Conservation (phyloP, 1,139 yeast genomes). For the Zygosaccharomyces pseudobailii region DNA sequence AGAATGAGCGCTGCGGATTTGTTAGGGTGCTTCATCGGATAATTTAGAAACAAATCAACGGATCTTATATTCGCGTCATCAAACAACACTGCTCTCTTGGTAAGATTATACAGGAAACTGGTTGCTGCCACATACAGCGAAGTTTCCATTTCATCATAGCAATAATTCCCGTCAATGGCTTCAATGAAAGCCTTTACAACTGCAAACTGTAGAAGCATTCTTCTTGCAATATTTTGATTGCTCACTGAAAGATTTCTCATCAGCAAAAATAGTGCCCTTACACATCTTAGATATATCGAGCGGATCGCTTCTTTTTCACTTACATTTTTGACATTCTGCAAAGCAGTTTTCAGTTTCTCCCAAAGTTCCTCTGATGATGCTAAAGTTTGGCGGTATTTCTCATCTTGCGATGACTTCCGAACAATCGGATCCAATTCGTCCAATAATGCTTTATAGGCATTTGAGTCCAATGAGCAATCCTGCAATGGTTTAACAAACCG, state of each 20-base stretch:
- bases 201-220: constrained; percentile 10
- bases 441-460: constrained; percentile 12
- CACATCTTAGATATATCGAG: constrained; percentile 15
- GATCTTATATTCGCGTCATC: constrained; percentile 16
- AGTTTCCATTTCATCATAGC: constrained; percentile 11
- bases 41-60: constrained; percentile 18
- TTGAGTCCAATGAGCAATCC: background rate
- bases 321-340: constrained; percentile 8
- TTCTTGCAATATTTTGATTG: constrained; percentile 27
- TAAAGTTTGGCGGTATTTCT: constrained; percentile 19
- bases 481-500: background rate
- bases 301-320: constrained; percentile 7
- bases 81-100: constrained; percentile 16
- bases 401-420: constrained; percentile 23
- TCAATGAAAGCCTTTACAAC: constrained; percentile 7
- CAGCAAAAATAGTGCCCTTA: constrained; percentile 36
- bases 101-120: constrained; percentile 27
- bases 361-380: constrained; percentile 20
- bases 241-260: constrained; percentile 37
- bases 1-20: constrained; percentile 12
- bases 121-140: constrained; percentile 18
- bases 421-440: constrained; percentile 23
- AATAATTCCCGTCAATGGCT: constrained; percentile 19
- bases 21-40: constrained; percentile 19
- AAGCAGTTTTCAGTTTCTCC: constrained; percentile 12